Evolutionary conservation across 2,329 filamentous ascomycete genomes (phyloP).

Genomic region (Pseudocercospora vitis): DNA sequence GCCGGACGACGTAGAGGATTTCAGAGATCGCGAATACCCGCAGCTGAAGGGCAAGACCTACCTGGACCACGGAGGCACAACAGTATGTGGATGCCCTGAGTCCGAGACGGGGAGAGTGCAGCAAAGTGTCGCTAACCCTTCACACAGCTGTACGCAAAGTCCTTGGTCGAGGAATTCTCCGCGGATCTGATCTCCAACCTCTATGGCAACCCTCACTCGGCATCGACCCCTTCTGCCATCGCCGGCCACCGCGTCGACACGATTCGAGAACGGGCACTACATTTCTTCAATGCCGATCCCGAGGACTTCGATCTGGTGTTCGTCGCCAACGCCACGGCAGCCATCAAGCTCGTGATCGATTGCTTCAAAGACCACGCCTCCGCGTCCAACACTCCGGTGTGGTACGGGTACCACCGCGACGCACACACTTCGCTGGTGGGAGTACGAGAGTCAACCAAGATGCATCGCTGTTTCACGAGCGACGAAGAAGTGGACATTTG

Average conservation of each 20-base stretch:
- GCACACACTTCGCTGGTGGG: conserved; percentile 60
- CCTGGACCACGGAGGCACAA: conserved; percentile 44
- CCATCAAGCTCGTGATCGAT: conserved; percentile 62
- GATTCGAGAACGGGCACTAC: conserved; percentile 54
- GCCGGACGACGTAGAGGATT: conserved; percentile 41
- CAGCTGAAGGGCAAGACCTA: conserved; percentile 48
- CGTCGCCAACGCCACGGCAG: conserved; percentile 61
- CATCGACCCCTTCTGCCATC: conserved; percentile 59
- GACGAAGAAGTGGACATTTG: conserved; percentile 45
- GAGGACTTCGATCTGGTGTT: conserved; percentile 63
- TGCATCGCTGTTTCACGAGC: conserved; percentile 42
- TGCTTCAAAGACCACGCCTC: conserved; percentile 56
- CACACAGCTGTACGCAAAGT: conserved; percentile 56
- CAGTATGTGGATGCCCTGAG: conserved; percentile 32
- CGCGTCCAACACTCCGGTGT: conserved; percentile 49
- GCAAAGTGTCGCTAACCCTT: conserved; percentile 19
- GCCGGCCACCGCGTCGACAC: conserved; percentile 60
- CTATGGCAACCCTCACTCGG: conserved; percentile 70
- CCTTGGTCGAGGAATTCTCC: conserved; percentile 58
- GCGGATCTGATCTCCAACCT: conserved; percentile 56
- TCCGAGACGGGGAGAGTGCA: neutral
- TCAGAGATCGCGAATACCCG: conserved; percentile 45
- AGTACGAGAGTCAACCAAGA: conserved; percentile 38
- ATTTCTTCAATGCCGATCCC: conserved; percentile 60
- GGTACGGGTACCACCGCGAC: conserved; percentile 63